Base-by-base conservation (phyloP, 352 stramenopile genomes). In the Globisporangium cylindrosporum region DNA sequence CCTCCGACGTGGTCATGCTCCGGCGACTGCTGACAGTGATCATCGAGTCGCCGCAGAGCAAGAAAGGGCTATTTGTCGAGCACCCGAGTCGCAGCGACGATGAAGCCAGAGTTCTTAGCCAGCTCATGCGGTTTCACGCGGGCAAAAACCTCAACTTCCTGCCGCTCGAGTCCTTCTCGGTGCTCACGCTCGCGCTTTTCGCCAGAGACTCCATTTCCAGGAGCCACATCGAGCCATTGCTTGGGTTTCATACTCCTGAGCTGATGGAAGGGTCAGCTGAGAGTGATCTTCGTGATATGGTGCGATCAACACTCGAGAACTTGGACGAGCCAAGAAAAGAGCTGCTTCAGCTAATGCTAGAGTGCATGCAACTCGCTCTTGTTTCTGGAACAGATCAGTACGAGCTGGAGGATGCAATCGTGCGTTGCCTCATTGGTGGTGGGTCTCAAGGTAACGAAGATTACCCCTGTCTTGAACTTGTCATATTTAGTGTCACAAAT, bases 131-230 rank as follows among this genome's bases (percentile, higher is more conserved):
- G 14, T n/a, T 38, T 18, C 48, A 56, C 7, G 10, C 29, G 8
- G 59, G 29, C 62, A 69, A 65, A 12, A 59, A 41, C 54, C 22
- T 65, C n/a, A 54, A 34, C 34, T 73, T 60, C 29, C 25, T 73
- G 7, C 67, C 62, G 22, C 32, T 73, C 15, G 62, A 69, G 25
- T 69, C 56, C n/a, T 73, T 73, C 51, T 69, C 62, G 2, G 56
- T 62, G 24, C 56, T 62, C 22, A 58, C 67, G 2, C 29, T 73
- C 0, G 55, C 61, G 1, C 43, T 65, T 4, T 57, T 59, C 20
- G 29, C 66, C 24, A 63, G 29, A 32, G 38, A 66, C 6, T 41
- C 25, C 38, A 41, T 46, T 6, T 43, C 63, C 41, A 34, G 29
- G 18, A 29, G 8, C 4, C 51, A 49, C 1, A n/a, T 24, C 20